Conservation (phyloP, 352 stramenopile species). For the Pythium coloratum region DNA sequence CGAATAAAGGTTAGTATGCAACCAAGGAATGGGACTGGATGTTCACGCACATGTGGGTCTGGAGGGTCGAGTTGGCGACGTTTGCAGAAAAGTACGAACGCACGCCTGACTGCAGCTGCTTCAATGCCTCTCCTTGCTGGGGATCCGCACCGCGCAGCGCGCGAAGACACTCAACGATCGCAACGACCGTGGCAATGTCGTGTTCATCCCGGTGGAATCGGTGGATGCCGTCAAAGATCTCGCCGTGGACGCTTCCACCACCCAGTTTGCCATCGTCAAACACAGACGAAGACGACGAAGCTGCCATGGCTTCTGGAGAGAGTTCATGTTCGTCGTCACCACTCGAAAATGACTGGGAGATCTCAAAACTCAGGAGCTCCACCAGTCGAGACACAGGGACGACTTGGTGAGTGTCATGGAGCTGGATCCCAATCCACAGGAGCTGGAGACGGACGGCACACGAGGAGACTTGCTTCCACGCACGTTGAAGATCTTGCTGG, state of each 20-base stretch:
- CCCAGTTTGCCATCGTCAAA: conserved; percentile 30
- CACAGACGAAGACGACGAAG: conserved; percentile 14
- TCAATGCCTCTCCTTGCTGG: background rate
- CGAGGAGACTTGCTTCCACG: conserved; percentile 47
- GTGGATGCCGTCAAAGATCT: conserved; percentile 12
- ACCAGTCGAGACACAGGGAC: conserved; percentile 39
- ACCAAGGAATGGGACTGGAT: background rate
- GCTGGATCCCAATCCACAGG: conserved; percentile 52
- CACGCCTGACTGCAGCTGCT: conserved; percentile 13
- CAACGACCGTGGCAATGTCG: conserved; percentile 4
- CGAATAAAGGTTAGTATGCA: background rate
- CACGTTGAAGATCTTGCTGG: conserved; percentile 48
- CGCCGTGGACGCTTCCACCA: conserved; percentile 18
- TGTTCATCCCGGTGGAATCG: conserved; percentile 16
- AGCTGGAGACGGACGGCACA: conserved; percentile 55
- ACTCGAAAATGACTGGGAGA: conserved; percentile 20
- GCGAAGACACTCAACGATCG: conserved; percentile 19
- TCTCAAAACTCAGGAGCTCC: conserved; percentile 46
- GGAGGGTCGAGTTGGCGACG: conserved; percentile 12
- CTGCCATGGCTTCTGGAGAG: conserved; percentile 1
- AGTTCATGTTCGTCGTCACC: conserved; percentile 12
- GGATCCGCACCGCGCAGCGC: background rate
- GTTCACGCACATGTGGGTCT: conserved; percentile 21
- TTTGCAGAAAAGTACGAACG: conserved; percentile 14
- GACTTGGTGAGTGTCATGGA: conserved; percentile 36